Evolutionary conservation across 2,329 filamentous ascomycete genomes (phyloP), one percentile per base, ranked within the genome.

Genomic region (Cryoendolithus antarcticus): DNA sequence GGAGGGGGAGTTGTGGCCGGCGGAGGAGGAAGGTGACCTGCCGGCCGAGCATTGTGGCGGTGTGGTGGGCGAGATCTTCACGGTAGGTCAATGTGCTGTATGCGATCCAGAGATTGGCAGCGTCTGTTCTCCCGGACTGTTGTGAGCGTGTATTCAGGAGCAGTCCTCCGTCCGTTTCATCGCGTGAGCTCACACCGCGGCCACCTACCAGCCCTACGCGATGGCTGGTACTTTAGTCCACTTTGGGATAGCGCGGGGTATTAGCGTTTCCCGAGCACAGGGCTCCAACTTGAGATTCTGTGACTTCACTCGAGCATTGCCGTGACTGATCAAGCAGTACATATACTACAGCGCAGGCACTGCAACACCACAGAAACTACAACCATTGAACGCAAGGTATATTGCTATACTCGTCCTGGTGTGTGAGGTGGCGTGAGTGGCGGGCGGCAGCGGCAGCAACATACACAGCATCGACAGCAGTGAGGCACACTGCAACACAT

Each of bases 1-100:
- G 31, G 6, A 12, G 11, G 49, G 52, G 42, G 53, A 50, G 47
- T 38, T 41, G 21, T 42, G 48, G 42, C 43, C 44, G 36, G 51
- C 44, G 39, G 44, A 43, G 45, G 47, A 51, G 44, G 48, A 34
- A 44, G 24, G 39, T 40, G 28, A 48, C 40, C 38, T 45, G 41
- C 38, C 45, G 47, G 39, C 45, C 45, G 42, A 49, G 39, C 47
- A 49, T 49, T 19, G 36, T 43, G 21, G 35, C 31, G 15, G 15
- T 32, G 10, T n/a, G 30, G 10, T n/a, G 10, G 10, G 30, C 30
- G 19, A 21, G 19, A 21, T 21, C 19, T 32, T 13, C 30, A n/a
- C 12, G 6, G 12, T n/a, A 32, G 30, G 30, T 32, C 10, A 4
- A 32, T 6, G 6, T 32, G 31, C 6, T 32, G 9, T 11, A 32